Percentiles rank a stretch among this genome's conserved stretches.
Evolutionary conservation across 2,329 filamentous ascomycete genomes (phyloP).

Genomic region (Immersiporthe knoxdaviesiana): DNA sequence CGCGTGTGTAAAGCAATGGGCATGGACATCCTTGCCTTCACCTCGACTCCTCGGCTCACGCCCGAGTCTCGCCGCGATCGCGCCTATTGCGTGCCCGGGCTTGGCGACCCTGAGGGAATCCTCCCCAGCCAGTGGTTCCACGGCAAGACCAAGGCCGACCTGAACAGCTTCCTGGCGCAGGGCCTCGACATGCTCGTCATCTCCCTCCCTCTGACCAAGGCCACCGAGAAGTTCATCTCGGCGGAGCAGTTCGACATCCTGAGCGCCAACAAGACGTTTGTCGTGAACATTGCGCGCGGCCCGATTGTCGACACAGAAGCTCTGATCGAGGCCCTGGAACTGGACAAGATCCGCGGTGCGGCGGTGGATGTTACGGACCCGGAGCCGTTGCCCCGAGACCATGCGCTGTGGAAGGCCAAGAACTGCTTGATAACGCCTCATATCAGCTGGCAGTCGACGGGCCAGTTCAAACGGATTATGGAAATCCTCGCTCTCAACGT

Average conservation of each 20-base stretch:
- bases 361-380: conserved; percentile 74
- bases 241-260: conserved; percentile 46
- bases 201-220: conserved; percentile 43
- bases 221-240: conserved; percentile 48
- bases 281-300: conserved; percentile 68
- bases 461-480: conserved; percentile 33
- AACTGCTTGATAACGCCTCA: conserved; percentile 62
- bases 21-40: conserved; percentile 70
- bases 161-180: conserved; percentile 48
- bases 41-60: conserved; percentile 61
- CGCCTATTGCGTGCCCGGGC: conserved; percentile 67
- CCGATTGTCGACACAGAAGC: conserved; percentile 46
- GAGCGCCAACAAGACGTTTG: conserved; percentile 51
- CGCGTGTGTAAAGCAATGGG: conserved; percentile 61
- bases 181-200: conserved; percentile 49
- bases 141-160: conserved; percentile 37
- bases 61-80: conserved; percentile 58
- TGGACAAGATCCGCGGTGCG: conserved; percentile 52
- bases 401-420: conserved; percentile 66
- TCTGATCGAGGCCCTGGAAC: conserved; percentile 57
- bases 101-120: conserved; percentile 49
- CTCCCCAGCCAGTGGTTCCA: conserved; percentile 47
- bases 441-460: conserved; percentile 38
- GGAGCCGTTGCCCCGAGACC: conserved; percentile 67
- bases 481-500: conserved; percentile 38